phyloP scores from a whole-genome alignment of 371 early-diverging fungal genomes.

The Coelomomyces lativittatus region DNA sequence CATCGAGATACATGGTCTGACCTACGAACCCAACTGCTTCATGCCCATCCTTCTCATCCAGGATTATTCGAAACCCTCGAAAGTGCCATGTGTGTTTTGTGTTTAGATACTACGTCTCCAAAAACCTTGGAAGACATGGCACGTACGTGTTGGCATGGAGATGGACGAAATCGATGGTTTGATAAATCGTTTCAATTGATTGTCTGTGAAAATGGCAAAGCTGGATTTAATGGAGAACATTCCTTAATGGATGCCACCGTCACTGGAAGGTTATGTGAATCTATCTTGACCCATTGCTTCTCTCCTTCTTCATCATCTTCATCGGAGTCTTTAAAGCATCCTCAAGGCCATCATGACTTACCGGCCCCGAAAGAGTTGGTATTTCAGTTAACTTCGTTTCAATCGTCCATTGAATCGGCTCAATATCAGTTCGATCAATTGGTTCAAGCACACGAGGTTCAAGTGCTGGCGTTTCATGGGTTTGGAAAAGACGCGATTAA shows the following conservation, averaged over 20 bases:
- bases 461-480: constrained; percentile 56
- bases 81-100: constrained; percentile 60
- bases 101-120: constrained; percentile 67
- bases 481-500: constrained; percentile 86
- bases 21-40: constrained; percentile 44
- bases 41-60: constrained; percentile 48
- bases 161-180: constrained; percentile 81
- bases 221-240: constrained; percentile 89
- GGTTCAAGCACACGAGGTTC: constrained; percentile 56
- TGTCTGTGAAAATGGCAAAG: constrained; percentile 84
- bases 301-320: no score
- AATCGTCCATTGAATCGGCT: no score
- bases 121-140: constrained; percentile 62
- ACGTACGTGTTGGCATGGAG: constrained; percentile 74
- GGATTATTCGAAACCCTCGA: constrained; percentile 59
- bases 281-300: constrained; percentile 27
- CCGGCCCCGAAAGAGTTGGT: constrained; percentile 42
- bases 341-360: constrained; percentile 24
- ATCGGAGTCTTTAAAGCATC: no score
- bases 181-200: constrained; percentile 85
- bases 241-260: constrained; percentile 91
- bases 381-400: no score
- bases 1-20: constrained; percentile 86
- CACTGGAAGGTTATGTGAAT: constrained; percentile 57
- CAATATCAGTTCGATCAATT: constrained; percentile 55